Evolutionary conservation across 805 yeast species (phyloP), one percentile per base, ranked within the genome.

Genomic region (Candida tallmaniae): DNA sequence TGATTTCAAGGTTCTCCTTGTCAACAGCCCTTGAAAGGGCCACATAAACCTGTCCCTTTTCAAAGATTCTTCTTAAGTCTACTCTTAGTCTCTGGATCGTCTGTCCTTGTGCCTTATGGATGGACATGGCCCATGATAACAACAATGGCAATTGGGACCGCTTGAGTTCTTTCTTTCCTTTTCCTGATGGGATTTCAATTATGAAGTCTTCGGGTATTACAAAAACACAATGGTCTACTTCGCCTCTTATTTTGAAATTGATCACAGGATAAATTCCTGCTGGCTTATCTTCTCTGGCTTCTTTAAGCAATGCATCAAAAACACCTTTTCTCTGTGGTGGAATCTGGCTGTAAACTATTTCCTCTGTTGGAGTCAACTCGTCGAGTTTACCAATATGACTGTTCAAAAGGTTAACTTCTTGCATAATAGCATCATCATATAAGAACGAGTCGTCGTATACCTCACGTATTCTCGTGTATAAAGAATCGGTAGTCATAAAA

Each of bases 81-180:
- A 84, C 86, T 42, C 74, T 76, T 3, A 84, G 78, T 41, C 85
- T 56, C 27, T 74, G 78, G 29, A 84, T 68, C 0, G 95, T 83
- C 59, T 84, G 94, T 2, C 95, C 95, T 53, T 84, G 95, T 0
- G 93, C 76, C 52, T 84, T 84, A 51, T 84, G 95, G 32, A 84
- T 84, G 0, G 93, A 84, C 45, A 84, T 55, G 0, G 94, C 88
- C 93, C 93, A 84, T 16, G 93, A 78, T 23, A 84, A 58, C 37
- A 82, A 63, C 20, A 84, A 60, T 1, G 95, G 95, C 2, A 83
- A 45, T 51, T 84, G 95, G 0, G 43, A 51, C 49, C 89, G 65
- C 6, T 54, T 54, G 6, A 69, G 36, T 31, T 48, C 50, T n/a
- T 35, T 20, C 6, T 32, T 22, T 13, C 41, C 40, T 13, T 40